Evolutionary conservation across 495 filamentous ascomycete species (phyloP), one percentile per base, ranked within the genome.

Genomic region (Cairneyella variabilis): DNA sequence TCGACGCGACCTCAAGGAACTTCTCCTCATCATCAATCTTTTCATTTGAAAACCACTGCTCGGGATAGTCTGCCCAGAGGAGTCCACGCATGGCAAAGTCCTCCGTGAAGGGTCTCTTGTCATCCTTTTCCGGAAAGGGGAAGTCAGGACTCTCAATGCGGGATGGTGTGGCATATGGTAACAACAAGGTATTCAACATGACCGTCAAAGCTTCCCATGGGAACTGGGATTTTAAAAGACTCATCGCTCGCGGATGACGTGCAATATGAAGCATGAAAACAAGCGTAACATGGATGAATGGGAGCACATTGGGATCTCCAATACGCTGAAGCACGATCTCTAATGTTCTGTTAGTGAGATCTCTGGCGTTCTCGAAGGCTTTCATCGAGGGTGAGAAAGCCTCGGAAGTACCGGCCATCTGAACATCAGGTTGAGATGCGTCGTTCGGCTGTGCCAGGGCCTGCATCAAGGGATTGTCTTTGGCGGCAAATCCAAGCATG

Each of bases 41-140:
- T 12, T 83, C 78, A 46, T 79, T 76, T 3, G 74, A 64, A 61
- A 96, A 96, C 76, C 85, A 96, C 1, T 71, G 64, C 0, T 71
- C 56, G 0, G 89, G 88, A 49, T 83, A 93, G 37, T 82, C 76
- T 3, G 78, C 79, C 82, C 85, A 96, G 3, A 84, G 62, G 17
- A 91, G 77, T 0, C 91, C 93, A 4, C 86, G 79, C 49, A 95
- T 81, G 0, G 83, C 72, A 54, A 83, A 96, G 57, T 98, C 93
- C 56, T 97, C 93, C 0, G 89, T 84, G 0, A 96, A 64, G 3
- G 89, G 89, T n/a, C 78, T 71, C 7, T 62, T 63, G 20, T 71
- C 76, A 37, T 82, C 76, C 2, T 82, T 72, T 55, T 81, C 76
- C 14, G 86, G 64, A 43, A 63, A 83, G 78, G 18, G 81, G 80